Percentiles rank a stretch among this genome's conserved stretches.
phyloP scores from a whole-genome alignment of 768 basidiomycete species.

The Suillus subalutaceus region DNA sequence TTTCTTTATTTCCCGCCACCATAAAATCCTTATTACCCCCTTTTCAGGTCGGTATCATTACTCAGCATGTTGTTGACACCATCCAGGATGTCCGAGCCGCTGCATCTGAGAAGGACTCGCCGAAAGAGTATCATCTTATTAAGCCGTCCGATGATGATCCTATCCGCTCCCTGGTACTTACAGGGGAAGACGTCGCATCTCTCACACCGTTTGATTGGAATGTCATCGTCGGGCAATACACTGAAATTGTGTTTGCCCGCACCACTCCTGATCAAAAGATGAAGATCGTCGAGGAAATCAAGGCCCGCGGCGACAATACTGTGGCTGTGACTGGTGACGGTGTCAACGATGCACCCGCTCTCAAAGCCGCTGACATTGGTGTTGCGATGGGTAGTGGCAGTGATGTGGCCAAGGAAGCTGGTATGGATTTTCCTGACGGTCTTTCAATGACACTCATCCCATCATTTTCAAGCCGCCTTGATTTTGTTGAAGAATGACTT shows the following conservation, averaged over 20 bases:
- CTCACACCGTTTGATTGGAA: slow-evolving; percentile 43
- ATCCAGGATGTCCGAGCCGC: slow-evolving; percentile 21
- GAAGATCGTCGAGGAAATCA: slow-evolving; percentile 57
- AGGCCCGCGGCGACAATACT: slow-evolving; percentile 47
- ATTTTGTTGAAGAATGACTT: slow-evolving; percentile 55
- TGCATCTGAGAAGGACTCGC: slow-evolving; percentile 21
- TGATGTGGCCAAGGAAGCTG: slow-evolving; percentile 58
- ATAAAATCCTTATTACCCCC: neutral
- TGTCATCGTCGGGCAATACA: slow-evolving; percentile 38
- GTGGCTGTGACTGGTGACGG: slow-evolving; percentile 63
- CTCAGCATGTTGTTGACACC: slow-evolving; percentile 33
- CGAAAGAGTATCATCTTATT: slow-evolving; percentile 21
- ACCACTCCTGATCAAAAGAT: slow-evolving; percentile 62
- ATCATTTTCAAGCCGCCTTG: slow-evolving; percentile 29
- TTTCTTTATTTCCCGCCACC: slow-evolving; percentile 11
- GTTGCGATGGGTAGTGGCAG: slow-evolving; percentile 54
- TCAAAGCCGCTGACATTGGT: slow-evolving; percentile 58
- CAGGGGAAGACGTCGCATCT: slow-evolving; percentile 45
- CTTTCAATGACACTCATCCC: neutral
- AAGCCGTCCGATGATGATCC: slow-evolving; percentile 42
- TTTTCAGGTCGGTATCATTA: slow-evolving; percentile 39
- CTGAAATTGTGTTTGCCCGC: slow-evolving; percentile 53
- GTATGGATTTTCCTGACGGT: slow-evolving; percentile 32
- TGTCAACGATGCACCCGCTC: slow-evolving; percentile 52
- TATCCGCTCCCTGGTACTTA: slow-evolving; percentile 42